Evolutionary conservation across 352 stramenopile genomes (phyloP).

Genomic region (Pythium chondricola): DNA sequence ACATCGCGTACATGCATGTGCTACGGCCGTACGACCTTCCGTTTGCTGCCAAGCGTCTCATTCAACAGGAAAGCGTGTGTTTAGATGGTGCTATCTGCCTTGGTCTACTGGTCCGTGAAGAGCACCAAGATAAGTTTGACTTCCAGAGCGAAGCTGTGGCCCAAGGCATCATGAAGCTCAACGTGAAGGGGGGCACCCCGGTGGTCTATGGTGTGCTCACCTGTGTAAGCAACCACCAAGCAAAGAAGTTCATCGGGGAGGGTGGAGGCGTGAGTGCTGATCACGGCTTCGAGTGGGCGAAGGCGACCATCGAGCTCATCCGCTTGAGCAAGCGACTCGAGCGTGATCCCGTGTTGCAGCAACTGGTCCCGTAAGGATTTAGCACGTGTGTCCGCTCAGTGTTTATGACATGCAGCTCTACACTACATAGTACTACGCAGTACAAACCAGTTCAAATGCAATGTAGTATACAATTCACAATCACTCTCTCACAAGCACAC

Average conservation of each 20-base stretch:
- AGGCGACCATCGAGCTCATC: conserved; percentile 17
- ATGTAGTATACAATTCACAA: too few species aligned
- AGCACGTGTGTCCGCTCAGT: too few species aligned
- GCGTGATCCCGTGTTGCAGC: too few species aligned
- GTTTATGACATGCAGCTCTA: too few species aligned
- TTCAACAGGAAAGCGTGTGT: not conserved
- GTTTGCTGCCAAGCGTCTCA: conserved; percentile 17
- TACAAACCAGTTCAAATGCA: too few species aligned
- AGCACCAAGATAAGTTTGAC: conserved; percentile 16
- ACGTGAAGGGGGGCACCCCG: conserved; percentile 15
- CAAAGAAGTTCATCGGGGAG: conserved; percentile 15
- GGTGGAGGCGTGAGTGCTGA: conserved; percentile 13
- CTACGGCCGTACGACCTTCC: conserved; percentile 16
- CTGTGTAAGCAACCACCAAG: conserved; percentile 3
- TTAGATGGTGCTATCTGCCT: conserved; percentile 18
- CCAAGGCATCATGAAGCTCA: conserved; percentile 24
- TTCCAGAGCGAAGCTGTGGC: conserved; percentile 13
- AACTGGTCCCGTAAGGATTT: too few species aligned
- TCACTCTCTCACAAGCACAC: too few species aligned
- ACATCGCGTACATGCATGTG: conserved; percentile 14
- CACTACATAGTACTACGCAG: too few species aligned
- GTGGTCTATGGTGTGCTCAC: conserved; percentile 21
- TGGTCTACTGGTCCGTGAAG: conserved; percentile 13
- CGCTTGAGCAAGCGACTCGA: conserved; percentile 11
- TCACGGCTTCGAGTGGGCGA: conserved; percentile 23